Conservation (phyloP, 1,139 yeast genomes). For the Blastobotrys aristatus region DNA sequence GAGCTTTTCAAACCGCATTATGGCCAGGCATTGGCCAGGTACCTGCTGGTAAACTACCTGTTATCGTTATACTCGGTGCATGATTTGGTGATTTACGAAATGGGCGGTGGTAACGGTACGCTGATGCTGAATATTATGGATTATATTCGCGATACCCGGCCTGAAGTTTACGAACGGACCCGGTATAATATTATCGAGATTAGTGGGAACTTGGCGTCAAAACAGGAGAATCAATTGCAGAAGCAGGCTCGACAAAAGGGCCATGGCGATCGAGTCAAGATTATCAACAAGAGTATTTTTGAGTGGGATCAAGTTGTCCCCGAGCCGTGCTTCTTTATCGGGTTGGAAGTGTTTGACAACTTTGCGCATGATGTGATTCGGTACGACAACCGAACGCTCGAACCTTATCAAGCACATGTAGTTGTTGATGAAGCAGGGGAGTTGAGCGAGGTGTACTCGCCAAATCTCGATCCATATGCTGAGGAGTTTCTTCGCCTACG, state of each 20-base stretch:
- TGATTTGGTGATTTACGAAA: constrained; percentile 71
- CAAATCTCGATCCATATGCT: constrained; percentile 61
- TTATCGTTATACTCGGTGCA: constrained; percentile 59
- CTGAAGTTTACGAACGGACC: constrained; percentile 65
- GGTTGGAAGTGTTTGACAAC: constrained; percentile 81
- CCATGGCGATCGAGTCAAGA: constrained; percentile 52
- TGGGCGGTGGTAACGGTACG: constrained; percentile 92
- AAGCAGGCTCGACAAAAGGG: constrained; percentile 35
- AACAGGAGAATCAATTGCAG: constrained; percentile 42
- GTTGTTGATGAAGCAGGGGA: constrained; percentile 71
- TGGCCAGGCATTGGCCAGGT: constrained; percentile 79
- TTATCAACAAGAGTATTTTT: constrained; percentile 69
- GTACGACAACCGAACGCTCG: constrained; percentile 62
- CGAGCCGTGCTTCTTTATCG: constrained; percentile 75
- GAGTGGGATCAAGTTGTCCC: constrained; percentile 62
- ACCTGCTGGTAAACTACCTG: constrained; percentile 64
- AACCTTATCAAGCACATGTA: constrained; percentile 76
- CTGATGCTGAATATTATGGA: constrained; percentile 74
- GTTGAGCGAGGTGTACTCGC: constrained; percentile 68
- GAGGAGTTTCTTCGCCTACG: constrained; percentile 51
- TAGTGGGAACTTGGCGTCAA: constrained; percentile 59
- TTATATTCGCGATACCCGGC: constrained; percentile 57
- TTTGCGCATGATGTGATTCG: constrained; percentile 78
- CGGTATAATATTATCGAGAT: constrained; percentile 75
- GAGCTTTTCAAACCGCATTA: constrained; percentile 75